Evolutionary conservation across 1,139 yeast genomes (phyloP).

Genomic region (Taiozyma sp.): DNA sequence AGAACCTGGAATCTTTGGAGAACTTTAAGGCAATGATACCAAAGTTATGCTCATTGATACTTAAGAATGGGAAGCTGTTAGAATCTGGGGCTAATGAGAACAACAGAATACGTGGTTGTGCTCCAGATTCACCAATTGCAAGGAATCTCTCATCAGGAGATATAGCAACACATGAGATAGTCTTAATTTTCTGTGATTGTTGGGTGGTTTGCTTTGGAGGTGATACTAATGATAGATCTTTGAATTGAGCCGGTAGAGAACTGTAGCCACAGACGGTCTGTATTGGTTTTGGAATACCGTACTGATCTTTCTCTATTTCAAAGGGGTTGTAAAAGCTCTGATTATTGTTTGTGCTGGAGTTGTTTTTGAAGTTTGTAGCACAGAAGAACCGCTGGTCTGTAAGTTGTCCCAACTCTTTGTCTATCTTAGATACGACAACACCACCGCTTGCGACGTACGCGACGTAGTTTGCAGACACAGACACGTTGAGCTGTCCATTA

Average conservation of each 20-base stretch:
- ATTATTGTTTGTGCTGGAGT: neutral
- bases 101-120: conserved; percentile 56
- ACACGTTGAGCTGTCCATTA: conserved; percentile 33
- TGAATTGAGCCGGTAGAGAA: neutral
- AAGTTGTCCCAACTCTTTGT: conserved; percentile 16
- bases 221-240: conserved; percentile 14
- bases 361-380: conserved; percentile 31
- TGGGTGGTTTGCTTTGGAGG: conserved; percentile 30
- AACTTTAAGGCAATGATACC: conserved; percentile 55
- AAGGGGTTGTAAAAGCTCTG: conserved; percentile 17
- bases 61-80: conserved; percentile 41
- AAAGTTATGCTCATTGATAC: conserved; percentile 57
- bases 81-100: conserved; percentile 54
- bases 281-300: conserved; percentile 7
- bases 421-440: conserved; percentile 45
- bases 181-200: conserved; percentile 42
- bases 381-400: conserved; percentile 45
- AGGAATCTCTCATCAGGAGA: conserved; percentile 48
- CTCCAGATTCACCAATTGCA: conserved; percentile 68
- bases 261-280: conserved; percentile 4
- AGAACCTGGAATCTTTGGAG: conserved; percentile 48
- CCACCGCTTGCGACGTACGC: conserved; percentile 71
- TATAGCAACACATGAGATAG: conserved; percentile 51
- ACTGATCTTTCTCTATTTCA: conserved; percentile 10
- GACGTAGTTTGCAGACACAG: conserved; percentile 36